phyloP scores from a whole-genome alignment of 2,329 filamentous ascomycete species.

The Juglanconis sp. region DNA sequence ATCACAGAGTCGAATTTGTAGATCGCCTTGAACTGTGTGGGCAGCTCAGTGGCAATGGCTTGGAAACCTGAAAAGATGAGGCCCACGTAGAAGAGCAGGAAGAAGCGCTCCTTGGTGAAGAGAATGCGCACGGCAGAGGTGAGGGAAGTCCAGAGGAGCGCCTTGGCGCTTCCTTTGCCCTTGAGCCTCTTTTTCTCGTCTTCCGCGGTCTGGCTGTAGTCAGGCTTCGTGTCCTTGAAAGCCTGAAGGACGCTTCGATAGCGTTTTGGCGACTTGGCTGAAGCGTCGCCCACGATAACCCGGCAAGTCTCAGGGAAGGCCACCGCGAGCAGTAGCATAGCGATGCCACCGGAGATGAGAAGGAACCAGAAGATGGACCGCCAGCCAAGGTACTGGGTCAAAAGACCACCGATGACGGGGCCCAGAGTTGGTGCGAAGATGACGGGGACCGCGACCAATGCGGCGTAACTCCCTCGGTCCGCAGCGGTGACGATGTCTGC shows the following conservation, averaged over 20 bases:
- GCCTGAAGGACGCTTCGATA: slow-evolving; percentile 24
- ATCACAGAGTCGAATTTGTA: slow-evolving; percentile 35
- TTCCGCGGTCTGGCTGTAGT: neutral
- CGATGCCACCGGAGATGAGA: slow-evolving; percentile 37
- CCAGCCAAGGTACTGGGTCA: slow-evolving; percentile 52
- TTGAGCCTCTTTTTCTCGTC: slow-evolving; percentile 2
- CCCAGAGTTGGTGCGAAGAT: slow-evolving; percentile 42
- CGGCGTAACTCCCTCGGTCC: slow-evolving; percentile 60
- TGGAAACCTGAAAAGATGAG: slow-evolving; percentile 34
- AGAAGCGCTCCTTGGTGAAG: slow-evolving; percentile 33
- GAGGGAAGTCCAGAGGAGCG: slow-evolving; percentile 28
- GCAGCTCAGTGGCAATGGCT: slow-evolving; percentile 30
- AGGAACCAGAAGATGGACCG: slow-evolving; percentile 55
- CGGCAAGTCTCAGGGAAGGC: slow-evolving; percentile 44
- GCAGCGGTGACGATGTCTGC: slow-evolving; percentile 61
- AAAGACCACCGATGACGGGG: slow-evolving; percentile 51
- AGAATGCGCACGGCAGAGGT: slow-evolving; percentile 30
- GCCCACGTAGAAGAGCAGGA: slow-evolving; percentile 32
- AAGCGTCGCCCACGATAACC: slow-evolving; percentile 43
- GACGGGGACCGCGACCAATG: slow-evolving; percentile 43
- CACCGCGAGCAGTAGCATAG: slow-evolving; percentile 36
- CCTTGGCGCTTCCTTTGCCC: slow-evolving; percentile 14
- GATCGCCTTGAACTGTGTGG: slow-evolving; percentile 29
- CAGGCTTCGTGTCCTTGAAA: slow-evolving; percentile 15
- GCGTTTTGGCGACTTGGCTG: slow-evolving; percentile 28